Conservation (phyloP, 129 eudicot genomes). For the Flaveria sonorensis region DNA sequence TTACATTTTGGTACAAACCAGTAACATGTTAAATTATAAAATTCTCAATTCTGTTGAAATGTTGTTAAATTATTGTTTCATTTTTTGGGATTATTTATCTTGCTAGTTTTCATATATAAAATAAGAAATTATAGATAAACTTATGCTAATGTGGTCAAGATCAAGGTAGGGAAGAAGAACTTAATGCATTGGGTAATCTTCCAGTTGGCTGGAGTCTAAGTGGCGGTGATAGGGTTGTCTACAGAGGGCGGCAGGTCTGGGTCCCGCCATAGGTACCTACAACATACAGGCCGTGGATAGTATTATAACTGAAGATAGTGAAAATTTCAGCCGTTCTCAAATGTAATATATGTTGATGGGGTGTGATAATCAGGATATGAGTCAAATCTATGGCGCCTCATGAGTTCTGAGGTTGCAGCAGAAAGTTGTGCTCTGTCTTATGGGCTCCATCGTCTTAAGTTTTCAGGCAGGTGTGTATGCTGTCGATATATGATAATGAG, state of each 20-base stretch:
- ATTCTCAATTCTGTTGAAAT: background rate
- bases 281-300: slow-evolving; percentile 61
- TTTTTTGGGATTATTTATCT: background rate
- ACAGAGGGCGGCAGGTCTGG: slow-evolving; percentile 74
- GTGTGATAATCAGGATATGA: background rate
- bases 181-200: slow-evolving; percentile 38
- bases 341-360: background rate
- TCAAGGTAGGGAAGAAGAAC: too few species aligned
- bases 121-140: too few species aligned
- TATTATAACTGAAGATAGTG: slow-evolving; percentile 65
- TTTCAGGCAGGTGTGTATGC: slow-evolving; percentile 20
- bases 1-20: background rate
- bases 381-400: background rate
- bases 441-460: background rate
- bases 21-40: background rate
- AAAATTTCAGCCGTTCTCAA: background rate
- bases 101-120: slow-evolving; percentile 7
- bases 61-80: background rate
- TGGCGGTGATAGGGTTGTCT: slow-evolving; percentile 51
- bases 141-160: too few species aligned
- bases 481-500: background rate
- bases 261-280: slow-evolving; percentile 60
- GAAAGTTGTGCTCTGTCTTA: background rate
- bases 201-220: slow-evolving; percentile 59
- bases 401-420: too few species aligned